These are phyloP conservation scores for Malassezia dermatis DNA, from an alignment of 1,284 basidiomycete species.

Conservation along the genomic window DNA sequence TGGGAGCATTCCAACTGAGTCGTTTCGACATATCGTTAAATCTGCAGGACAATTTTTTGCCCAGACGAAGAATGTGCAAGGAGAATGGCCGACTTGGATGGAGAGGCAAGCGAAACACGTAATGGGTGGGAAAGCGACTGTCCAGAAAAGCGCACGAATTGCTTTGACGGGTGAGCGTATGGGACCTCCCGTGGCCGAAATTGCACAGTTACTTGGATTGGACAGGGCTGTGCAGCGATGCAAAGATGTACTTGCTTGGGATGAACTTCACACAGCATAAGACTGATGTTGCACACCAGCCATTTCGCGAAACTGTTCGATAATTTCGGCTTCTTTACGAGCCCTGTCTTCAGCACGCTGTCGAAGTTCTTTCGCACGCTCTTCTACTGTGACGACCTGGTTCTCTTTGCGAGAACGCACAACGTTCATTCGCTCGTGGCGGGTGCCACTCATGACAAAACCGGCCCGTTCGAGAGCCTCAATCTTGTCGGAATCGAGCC, in stretches of 20 bases:
- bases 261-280: background rate
- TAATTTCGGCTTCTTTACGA: slow-evolving; percentile 63
- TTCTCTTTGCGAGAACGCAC: slow-evolving; percentile 94
- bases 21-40: slow-evolving; percentile 1
- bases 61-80: background rate
- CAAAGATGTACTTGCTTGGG: slow-evolving; percentile 4
- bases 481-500: slow-evolving; percentile 74
- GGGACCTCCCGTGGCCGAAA: slow-evolving; percentile 18
- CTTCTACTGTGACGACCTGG: slow-evolving; percentile 87
- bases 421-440: slow-evolving; percentile 74
- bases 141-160: slow-evolving; percentile 17
- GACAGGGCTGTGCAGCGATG: slow-evolving; percentile 1
- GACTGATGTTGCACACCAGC: slow-evolving; percentile 22
- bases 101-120: background rate
- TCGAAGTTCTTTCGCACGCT: slow-evolving; percentile 86
- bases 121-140: slow-evolving; percentile 2
- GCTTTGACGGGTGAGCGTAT: slow-evolving; percentile 12
- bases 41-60: background rate
- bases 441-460: slow-evolving; percentile 95
- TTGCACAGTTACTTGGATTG: slow-evolving; percentile 4
- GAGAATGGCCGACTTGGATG: slow-evolving; percentile 4
- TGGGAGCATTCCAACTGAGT: background rate
- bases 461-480: slow-evolving; percentile 74
- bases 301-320: slow-evolving; percentile 45
- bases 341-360: slow-evolving; percentile 83